Base-by-base conservation (phyloP, 1,139 yeast genomes). In the Yamadazyma mexicana region DNA sequence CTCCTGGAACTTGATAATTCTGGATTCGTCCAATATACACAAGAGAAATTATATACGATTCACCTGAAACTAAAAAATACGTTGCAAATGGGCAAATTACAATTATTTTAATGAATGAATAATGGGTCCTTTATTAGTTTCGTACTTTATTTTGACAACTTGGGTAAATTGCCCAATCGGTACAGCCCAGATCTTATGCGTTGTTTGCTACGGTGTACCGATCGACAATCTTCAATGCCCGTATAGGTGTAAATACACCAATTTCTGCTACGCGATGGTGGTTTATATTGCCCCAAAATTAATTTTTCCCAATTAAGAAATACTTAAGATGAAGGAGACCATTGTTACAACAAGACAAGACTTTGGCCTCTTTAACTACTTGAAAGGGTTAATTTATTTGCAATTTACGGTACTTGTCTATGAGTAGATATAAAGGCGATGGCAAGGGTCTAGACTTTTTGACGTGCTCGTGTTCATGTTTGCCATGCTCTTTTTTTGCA, bases 291-390 rank as follows among this genome's bases (percentile, higher is more conserved):
- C 22, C 22, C 22, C 17, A 32, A n/a, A 32, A 11, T 16, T 24
- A 17, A 16, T 33, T 33, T 33, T 12, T 17, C 35, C 31, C 17
- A 26, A 25, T 33, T 12, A 17, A 33, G 35, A 17, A 32, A 14
- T 11, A n/a, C 14, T 22, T 16, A 4, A n/a, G n/a, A n/a, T n/a
- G 3, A 8, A 6, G 16, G 17, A n/a, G 31, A 5, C 31, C 16
- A 28, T 28, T 28, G 31, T 28, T 28, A 17, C 16, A 8, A 20
- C 23, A 20, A 20, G 9, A n/a, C 29, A 26, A 9, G 16, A 26
- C 29, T 5, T 20, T 8, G 22, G 22, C 22, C 22, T 8, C 5
- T 20, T 20, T 8, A 20, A 5, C 5, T 8, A 20, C 22, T 20
- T 8, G 5, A 6, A 20, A 20, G 22, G 8, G 22, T 20, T 5